Percentiles rank a stretch among this genome's conserved stretches.
These are phyloP conservation scores for Epichloe festucae DNA, from an alignment of 2,329 filamentous ascomycete genomes.

Conservation along the genomic window DNA sequence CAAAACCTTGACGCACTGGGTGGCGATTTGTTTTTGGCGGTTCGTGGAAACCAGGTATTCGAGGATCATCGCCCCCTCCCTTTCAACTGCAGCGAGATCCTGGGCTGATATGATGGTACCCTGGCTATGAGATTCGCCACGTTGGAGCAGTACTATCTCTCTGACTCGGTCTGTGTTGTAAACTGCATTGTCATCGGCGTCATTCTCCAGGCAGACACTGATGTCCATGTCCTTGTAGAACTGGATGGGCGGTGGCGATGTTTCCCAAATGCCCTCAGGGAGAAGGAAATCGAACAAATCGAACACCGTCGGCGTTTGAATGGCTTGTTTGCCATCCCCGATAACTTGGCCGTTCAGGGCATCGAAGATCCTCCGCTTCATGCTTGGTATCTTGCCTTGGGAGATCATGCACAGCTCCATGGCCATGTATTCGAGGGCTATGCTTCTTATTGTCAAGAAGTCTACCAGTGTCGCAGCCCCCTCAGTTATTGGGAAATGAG, in stretches of 20 bases:
- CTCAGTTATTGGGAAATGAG: slow-evolving; percentile 55
- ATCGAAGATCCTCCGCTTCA: slow-evolving; percentile 55
- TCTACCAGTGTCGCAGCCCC: slow-evolving; percentile 60
- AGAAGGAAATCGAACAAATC: slow-evolving; percentile 84
- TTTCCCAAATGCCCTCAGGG: slow-evolving; percentile 35
- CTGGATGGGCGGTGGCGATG: slow-evolving; percentile 38
- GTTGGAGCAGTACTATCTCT: slow-evolving; percentile 60
- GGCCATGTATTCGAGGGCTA: slow-evolving; percentile 72
- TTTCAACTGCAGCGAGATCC: slow-evolving; percentile 36
- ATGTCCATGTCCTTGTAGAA: slow-evolving; percentile 57
- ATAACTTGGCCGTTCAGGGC: slow-evolving; percentile 68
- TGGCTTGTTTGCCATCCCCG: slow-evolving; percentile 50
- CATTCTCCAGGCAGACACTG: slow-evolving; percentile 47
- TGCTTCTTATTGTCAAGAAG: slow-evolving; percentile 64
- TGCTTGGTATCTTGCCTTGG: slow-evolving; percentile 54
- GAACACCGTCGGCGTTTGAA: slow-evolving; percentile 65
- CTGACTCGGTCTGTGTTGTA: slow-evolving; percentile 61
- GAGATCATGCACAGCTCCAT: slow-evolving; percentile 72
- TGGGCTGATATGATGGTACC: slow-evolving; percentile 36
- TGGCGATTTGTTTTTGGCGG: slow-evolving; percentile 43
- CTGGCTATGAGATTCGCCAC: slow-evolving; percentile 44
- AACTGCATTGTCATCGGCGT: slow-evolving; percentile 41
- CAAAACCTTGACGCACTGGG: slow-evolving; percentile 53
- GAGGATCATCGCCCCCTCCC: slow-evolving; percentile 47
- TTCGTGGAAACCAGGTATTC: slow-evolving; percentile 52